These are phyloP conservation scores for Pulveroboletus sp. DNA, from an alignment of 768 basidiomycete genomes.

Conservation along the genomic window DNA sequence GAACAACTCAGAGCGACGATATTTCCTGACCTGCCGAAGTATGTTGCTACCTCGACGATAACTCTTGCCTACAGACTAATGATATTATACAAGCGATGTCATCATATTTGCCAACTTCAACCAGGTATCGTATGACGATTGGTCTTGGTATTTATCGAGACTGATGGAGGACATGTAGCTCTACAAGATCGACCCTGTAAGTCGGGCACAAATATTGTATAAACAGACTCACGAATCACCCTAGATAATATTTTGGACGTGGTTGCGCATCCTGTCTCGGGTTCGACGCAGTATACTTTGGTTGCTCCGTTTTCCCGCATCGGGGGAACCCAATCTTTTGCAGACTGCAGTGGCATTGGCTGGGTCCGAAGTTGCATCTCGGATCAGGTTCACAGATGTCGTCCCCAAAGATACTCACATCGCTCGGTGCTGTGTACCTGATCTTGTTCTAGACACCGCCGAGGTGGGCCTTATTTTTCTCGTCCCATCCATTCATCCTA, in stretches of 20 bases:
- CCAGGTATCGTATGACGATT: conserved; percentile 33
- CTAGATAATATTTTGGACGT: conserved; percentile 42
- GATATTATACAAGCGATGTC: conserved; percentile 29
- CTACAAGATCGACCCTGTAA: conserved; percentile 44
- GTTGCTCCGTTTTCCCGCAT: conserved; percentile 46
- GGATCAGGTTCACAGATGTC: conserved; percentile 47
- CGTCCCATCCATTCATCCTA: neutral
- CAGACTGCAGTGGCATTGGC: conserved; percentile 42
- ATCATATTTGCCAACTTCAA: conserved; percentile 53
- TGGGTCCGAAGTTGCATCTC: conserved; percentile 40
- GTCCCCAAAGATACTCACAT: conserved; percentile 44
- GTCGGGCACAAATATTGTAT: neutral
- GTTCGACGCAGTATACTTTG: conserved; percentile 48
- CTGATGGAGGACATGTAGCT: conserved; percentile 27
- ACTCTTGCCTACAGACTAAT: neutral
- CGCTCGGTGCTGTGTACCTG: conserved; percentile 41
- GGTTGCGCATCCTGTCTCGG: conserved; percentile 42
- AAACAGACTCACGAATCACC: conserved; percentile 3
- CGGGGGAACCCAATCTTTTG: conserved; percentile 43
- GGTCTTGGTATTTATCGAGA: neutral
- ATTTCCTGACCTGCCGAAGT: conserved; percentile 44
- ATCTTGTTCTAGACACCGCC: conserved; percentile 48
- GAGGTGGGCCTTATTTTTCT: conserved; percentile 32
- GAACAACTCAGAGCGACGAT: conserved; percentile 33
- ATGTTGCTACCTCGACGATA: conserved; percentile 7